These are phyloP conservation scores for Fusarium palustre DNA, from an alignment of 2,329 filamentous ascomycete genomes.

Conservation along the genomic window DNA sequence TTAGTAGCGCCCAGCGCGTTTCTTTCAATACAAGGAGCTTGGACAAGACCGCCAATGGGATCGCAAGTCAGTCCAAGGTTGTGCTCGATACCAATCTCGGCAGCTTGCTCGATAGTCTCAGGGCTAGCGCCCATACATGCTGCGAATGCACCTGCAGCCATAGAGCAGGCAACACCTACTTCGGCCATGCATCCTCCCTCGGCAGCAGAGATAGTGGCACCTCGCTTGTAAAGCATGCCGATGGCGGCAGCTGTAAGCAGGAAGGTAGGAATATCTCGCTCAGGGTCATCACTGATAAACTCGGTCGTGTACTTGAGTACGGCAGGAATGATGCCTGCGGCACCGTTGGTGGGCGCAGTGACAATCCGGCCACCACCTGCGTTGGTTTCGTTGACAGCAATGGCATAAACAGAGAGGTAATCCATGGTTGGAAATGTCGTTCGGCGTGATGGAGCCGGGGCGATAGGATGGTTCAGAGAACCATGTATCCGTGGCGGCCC, in stretches of 20 bases:
- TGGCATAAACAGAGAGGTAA: constrained; percentile 63
- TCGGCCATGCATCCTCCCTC: constrained; percentile 67
- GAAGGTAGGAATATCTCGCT: constrained; percentile 63
- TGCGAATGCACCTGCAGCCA: constrained; percentile 63
- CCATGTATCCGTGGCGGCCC: constrained; percentile 58
- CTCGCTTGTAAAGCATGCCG: constrained; percentile 66
- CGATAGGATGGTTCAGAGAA: constrained; percentile 59
- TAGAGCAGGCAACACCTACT: constrained; percentile 64
- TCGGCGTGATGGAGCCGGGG: constrained; percentile 59
- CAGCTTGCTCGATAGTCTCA: constrained; percentile 63
- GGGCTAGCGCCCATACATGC: constrained; percentile 64
- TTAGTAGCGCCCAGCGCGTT: constrained; percentile 64
- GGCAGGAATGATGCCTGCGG: constrained; percentile 63
- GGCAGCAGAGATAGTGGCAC: constrained; percentile 63
- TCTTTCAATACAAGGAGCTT: constrained; percentile 64
- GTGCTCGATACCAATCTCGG: constrained; percentile 65
- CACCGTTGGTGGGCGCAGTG: constrained; percentile 64
- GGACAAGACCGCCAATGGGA: constrained; percentile 62
- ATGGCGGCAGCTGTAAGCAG: constrained; percentile 62
- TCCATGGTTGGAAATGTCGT: constrained; percentile 64
- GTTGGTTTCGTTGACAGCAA: constrained; percentile 66
- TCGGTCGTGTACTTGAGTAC: constrained; percentile 64
- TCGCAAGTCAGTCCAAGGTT: constrained; percentile 64
- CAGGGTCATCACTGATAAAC: constrained; percentile 63
- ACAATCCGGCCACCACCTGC: constrained; percentile 63